phyloP scores from a whole-genome alignment of 1,139 yeast genomes.

The Blastobotrys capitulatus region DNA sequence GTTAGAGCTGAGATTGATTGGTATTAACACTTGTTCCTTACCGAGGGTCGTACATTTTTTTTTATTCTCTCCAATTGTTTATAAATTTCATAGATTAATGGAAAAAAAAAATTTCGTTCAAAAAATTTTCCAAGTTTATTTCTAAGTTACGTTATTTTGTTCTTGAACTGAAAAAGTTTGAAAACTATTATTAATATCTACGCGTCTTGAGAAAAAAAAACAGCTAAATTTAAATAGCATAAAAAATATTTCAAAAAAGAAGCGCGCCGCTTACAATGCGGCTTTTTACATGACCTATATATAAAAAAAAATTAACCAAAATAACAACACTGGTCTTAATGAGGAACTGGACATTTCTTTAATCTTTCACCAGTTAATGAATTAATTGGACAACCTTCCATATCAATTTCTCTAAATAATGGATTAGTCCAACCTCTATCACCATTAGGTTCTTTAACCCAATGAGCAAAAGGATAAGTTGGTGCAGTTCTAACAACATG shows the following conservation, averaged over 20 bases:
- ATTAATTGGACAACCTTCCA: slow-evolving; percentile 1
- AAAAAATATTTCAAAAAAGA: too few relatives aligned
- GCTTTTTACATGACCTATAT: not conserved
- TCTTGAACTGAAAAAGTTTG: too few relatives aligned
- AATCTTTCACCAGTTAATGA: not conserved
- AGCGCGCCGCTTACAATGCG: too few relatives aligned
- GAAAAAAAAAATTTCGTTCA: too few relatives aligned
- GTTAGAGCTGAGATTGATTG: slow-evolving; percentile 12
- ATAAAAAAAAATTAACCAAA: not conserved
- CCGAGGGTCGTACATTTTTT: slow-evolving; percentile 29
- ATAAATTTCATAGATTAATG: too few relatives aligned
- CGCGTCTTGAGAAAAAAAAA: too few relatives aligned
- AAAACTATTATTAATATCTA: too few relatives aligned
- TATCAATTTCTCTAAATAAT: slow-evolving; percentile 8
- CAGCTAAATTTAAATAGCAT: too few relatives aligned
- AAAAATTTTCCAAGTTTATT: too few relatives aligned
- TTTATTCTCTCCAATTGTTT: too few relatives aligned
- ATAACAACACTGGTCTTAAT: not conserved
- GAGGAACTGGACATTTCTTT: slow-evolving; percentile 4
- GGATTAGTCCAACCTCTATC: slow-evolving; percentile 28
- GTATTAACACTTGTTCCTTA: slow-evolving; percentile 27
- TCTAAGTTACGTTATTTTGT: too few relatives aligned
- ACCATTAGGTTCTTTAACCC: slow-evolving; percentile 23
- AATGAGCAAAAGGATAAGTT: slow-evolving; percentile 56
- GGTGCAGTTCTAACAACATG: slow-evolving; percentile 57